phyloP scores from a whole-genome alignment of 2,329 filamentous ascomycete genomes.

The Beauveria asiatica region DNA sequence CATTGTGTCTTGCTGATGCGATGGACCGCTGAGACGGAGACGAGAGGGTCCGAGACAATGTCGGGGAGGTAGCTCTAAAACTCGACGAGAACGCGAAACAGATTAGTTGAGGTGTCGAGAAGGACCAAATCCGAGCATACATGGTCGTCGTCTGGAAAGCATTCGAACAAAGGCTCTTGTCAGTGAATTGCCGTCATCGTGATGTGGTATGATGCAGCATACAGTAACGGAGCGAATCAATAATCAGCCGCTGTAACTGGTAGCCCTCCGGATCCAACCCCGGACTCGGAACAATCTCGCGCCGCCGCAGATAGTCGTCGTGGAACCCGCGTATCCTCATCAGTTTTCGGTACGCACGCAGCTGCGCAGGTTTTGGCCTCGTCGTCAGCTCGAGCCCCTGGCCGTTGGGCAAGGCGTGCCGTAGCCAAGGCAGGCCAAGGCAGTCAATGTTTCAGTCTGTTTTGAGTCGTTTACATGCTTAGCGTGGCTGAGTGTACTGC shows the following conservation, averaged over 20 bases:
- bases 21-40: conserved; percentile 10
- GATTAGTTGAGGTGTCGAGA: conserved; percentile 11
- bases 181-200: no score
- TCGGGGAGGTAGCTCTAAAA: conserved; percentile 12
- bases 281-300: background rate
- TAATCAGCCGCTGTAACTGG: conserved; percentile 3
- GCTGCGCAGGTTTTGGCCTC: background rate
- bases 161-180: no score
- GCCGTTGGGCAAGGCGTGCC: background rate
- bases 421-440: conserved; percentile 14
- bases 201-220: background rate
- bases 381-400: background rate
- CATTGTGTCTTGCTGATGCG: conserved; percentile 10
- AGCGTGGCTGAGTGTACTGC: background rate
- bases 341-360: background rate
- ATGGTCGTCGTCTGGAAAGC: background rate
- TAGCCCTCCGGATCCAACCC: conserved; percentile 11
- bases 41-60: conserved; percentile 6
- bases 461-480: no score
- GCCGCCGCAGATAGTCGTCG: background rate
- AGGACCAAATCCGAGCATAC: conserved; percentile 13
- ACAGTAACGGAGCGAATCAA: conserved; percentile 12
- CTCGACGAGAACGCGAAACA: conserved; percentile 1
- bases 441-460: conserved; percentile 1
- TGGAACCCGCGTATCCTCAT: conserved; percentile 3